These are phyloP conservation scores for Phaseolus lunatus DNA, from an alignment of 306 rosid genomes.

Conservation along the genomic window DNA sequence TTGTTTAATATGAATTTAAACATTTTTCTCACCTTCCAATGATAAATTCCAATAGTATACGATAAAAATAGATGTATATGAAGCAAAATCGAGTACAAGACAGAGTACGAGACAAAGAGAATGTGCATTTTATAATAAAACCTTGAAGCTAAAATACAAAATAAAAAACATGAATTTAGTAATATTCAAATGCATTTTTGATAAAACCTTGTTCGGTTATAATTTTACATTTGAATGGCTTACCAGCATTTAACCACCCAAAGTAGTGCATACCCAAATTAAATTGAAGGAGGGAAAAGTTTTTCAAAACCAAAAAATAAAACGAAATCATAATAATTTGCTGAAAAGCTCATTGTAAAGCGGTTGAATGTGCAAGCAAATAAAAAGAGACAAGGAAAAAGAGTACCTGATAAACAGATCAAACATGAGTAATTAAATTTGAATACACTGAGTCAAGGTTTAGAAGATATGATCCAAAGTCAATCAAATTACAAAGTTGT, in stretches of 20 bases:
- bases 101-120: too few relatives aligned
- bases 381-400: background rate
- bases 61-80: too few relatives aligned
- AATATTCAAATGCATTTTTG: too few relatives aligned
- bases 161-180: too few relatives aligned
- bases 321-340: background rate
- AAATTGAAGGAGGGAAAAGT: background rate
- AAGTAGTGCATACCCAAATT: background rate
- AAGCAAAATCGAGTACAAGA: too few relatives aligned
- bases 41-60: too few relatives aligned
- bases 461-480: background rate
- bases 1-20: too few relatives aligned
- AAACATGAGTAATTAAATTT: background rate
- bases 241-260: background rate
- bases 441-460: background rate
- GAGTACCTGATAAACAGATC: background rate
- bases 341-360: background rate
- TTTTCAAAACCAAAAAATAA: background rate
- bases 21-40: too few relatives aligned
- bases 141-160: too few relatives aligned
- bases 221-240: too few relatives aligned
- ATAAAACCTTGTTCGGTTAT: too few relatives aligned
- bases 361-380: background rate
- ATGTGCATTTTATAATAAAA: too few relatives aligned
- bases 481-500: constrained; percentile 2